Conservation (phyloP, 1,284 basidiomycete genomes). For the Tranzscheliella williamsii region DNA sequence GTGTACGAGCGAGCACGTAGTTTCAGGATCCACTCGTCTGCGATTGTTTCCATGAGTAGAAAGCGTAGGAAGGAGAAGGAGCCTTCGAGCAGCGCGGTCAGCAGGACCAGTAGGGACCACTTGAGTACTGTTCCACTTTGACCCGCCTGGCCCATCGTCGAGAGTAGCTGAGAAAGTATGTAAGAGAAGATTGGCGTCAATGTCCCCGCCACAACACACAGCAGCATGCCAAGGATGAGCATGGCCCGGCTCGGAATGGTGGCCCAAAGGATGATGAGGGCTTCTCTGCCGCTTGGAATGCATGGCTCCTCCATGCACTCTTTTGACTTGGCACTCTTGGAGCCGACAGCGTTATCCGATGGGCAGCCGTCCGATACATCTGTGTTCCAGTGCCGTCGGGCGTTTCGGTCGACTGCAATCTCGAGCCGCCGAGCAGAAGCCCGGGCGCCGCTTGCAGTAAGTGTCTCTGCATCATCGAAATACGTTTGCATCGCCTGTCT, state of each 20-base stretch:
- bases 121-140: slow-evolving; percentile 62
- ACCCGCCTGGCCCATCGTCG: slow-evolving; percentile 68
- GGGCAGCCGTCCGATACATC: too few species aligned
- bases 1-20: slow-evolving; percentile 70
- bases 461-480: slow-evolving; percentile 23
- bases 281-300: slow-evolving; percentile 7
- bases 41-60: slow-evolving; percentile 67
- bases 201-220: slow-evolving; percentile 70
- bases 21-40: slow-evolving; percentile 75
- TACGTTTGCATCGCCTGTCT: slow-evolving; percentile 22
- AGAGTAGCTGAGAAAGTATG: slow-evolving; percentile 80
- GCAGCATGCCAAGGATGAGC: slow-evolving; percentile 70
- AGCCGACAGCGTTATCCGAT: background rate
- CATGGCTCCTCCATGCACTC: background rate
- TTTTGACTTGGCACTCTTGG: background rate
- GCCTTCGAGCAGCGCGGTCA: slow-evolving; percentile 76
- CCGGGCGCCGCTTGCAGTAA: slow-evolving; percentile 15
- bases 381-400: slow-evolving; percentile 15
- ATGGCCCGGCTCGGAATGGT: slow-evolving; percentile 76
- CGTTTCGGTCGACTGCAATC: background rate
- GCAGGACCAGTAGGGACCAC: slow-evolving; percentile 65
- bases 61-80: slow-evolving; percentile 72
- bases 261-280: slow-evolving; percentile 67
- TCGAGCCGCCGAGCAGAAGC: slow-evolving; percentile 22
- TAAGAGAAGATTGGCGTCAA: slow-evolving; percentile 90